phyloP scores from a whole-genome alignment of 371 early-diverging fungal species.

The Dinochytrium kinnereticum region DNA sequence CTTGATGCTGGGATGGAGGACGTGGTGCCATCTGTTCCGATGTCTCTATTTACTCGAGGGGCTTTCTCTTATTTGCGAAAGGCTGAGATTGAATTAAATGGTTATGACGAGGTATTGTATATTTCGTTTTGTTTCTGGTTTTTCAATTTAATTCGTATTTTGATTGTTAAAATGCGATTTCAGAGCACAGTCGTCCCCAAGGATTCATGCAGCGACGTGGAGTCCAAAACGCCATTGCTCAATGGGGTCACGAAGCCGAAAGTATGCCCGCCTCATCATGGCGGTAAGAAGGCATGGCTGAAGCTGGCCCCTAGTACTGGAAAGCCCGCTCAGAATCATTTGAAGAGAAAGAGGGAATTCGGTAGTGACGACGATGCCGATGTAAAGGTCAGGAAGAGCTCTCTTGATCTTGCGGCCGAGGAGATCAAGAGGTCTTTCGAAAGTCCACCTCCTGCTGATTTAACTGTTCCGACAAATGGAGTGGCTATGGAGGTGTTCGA shows the following conservation, averaged over 20 bases:
- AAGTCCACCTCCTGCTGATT: no score
- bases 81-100: background rate
- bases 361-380: background rate
- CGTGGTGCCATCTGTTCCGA: background rate
- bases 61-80: conserved; percentile 4
- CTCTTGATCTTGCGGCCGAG: no score
- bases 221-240: background rate
- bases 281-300: conserved; percentile 14
- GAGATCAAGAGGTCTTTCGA: no score
- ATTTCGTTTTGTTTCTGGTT: no score
- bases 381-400: background rate
- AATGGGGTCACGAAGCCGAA: background rate
- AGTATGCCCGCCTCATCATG: background rate
- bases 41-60: background rate
- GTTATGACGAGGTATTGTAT: background rate
- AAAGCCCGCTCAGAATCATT: background rate
- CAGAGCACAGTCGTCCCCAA: no score
- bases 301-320: background rate
- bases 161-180: no score
- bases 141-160: no score
- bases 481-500: no score
- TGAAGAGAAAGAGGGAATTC: conserved; percentile 1
- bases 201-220: no score
- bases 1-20: background rate
- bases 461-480: no score